These are phyloP conservation scores for Saxophila tyrrhenica DNA, from an alignment of 495 filamentous ascomycete species.

Conservation along the genomic window DNA sequence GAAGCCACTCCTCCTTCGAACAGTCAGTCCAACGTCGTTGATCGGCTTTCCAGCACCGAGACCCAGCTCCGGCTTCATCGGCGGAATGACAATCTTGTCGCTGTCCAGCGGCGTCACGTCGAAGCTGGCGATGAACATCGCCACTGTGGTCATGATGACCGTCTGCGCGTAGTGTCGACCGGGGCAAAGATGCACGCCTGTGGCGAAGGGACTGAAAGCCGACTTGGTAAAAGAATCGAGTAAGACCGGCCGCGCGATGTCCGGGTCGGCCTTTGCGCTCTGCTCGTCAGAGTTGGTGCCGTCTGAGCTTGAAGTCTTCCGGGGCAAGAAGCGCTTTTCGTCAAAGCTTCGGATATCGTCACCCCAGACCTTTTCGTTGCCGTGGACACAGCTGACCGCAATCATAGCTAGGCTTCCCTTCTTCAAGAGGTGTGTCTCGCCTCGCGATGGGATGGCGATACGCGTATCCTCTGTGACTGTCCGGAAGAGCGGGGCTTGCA, in stretches of 20 bases:
- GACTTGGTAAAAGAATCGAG: neutral
- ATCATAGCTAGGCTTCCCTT: neutral
- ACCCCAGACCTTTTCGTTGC: neutral
- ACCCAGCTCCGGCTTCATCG: neutral
- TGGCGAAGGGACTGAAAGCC: neutral
- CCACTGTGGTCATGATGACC: neutral
- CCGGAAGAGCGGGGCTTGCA: neutral
- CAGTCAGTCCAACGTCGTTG: neutral
- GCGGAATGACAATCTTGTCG: neutral
- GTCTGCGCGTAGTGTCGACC: neutral
- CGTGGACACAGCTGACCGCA: neutral
- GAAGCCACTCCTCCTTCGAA: neutral
- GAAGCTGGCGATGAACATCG: neutral
- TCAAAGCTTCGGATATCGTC: neutral
- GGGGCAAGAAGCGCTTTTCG: neutral
- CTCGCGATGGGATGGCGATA: neutral
- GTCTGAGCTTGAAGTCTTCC: neutral
- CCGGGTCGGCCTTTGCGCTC: neutral
- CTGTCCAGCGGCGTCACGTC: neutral
- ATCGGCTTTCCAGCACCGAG: neutral
- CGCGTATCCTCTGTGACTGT: neutral
- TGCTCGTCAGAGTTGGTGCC: neutral
- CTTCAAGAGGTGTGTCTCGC: neutral
- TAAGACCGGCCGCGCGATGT: neutral
- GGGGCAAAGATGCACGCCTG: neutral